Evolutionary conservation across 2,329 filamentous ascomycete genomes (phyloP), one percentile per base, ranked within the genome.

Genomic region (Pseudogymnoascus sp.): DNA sequence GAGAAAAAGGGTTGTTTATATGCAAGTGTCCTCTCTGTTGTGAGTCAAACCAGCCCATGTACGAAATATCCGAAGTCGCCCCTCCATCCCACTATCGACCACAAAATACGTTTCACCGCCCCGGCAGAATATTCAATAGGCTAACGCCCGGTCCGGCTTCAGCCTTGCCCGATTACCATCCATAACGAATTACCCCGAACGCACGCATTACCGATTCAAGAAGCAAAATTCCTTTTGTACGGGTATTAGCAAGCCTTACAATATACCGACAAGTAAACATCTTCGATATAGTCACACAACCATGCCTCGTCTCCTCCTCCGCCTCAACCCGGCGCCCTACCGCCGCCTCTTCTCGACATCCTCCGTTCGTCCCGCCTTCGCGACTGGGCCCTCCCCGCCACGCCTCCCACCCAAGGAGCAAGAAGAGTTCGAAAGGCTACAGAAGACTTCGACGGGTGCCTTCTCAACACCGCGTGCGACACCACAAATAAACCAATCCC

Each of bases 331-430:
- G 31, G 65, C 70, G 6, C 66, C 69, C 21, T 69, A 69, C 25
- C 66, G 68, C 31, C 68, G 71, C 38, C 66, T 69, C 63, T 71
- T 73, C 62, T 65, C 68, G 7, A 63, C 67, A n/a, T 65, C 69
- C 9, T 58, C 62, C 38, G 45, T 52, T 55, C 71, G 69, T 67
- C 68, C 71, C 66, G 67, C 71, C 67, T 83, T 82, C 76, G 73
- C 76, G 62, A 71, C 78, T 16, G 79, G 80, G 11, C 90, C 93
- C 23, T 78, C 90, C 6, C 95, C 95, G 14, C 93, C 91, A 0
- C 89, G 91, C 59, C 90, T 97, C 9, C 91, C 93, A 5, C 87
- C 91, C 70, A 87, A 90, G 75, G 88, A 96, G 69, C 93, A 97
- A 79, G 90, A 92, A 73, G 85, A 96, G 67, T 96, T 95, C 74